phyloP scores from a whole-genome alignment of 352 stramenopile species.

The Globisporangium cylindrosporum region DNA sequence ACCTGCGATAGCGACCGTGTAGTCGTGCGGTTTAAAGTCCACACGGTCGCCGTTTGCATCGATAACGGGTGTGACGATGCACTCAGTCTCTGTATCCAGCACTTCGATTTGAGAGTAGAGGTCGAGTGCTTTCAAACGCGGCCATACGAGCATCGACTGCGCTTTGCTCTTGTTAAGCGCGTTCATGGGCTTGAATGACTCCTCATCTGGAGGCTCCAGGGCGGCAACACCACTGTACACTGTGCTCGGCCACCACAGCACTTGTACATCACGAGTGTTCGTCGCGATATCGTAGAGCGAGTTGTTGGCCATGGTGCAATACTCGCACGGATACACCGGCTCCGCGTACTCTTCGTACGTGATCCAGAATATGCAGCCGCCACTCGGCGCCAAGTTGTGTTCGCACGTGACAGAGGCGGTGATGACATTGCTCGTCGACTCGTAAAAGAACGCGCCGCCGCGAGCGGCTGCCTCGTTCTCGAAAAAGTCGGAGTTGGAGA shows the following conservation, averaged over 20 bases:
- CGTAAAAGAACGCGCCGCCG: slow-evolving; percentile 53
- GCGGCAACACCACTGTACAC: slow-evolving; percentile 38
- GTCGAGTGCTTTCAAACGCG: slow-evolving; percentile 52
- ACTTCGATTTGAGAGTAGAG: slow-evolving; percentile 64
- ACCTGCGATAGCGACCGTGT: slow-evolving; percentile 24
- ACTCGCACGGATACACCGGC: slow-evolving; percentile 30
- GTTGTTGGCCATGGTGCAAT: slow-evolving; percentile 43
- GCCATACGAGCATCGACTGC: slow-evolving; percentile 35
- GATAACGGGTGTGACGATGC: slow-evolving; percentile 18
- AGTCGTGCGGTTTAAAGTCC: slow-evolving; percentile 33
- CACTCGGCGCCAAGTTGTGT: slow-evolving; percentile 43
- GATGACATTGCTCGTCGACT: slow-evolving; percentile 22
- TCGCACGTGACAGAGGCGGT: slow-evolving; percentile 28
- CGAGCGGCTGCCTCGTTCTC: slow-evolving; percentile 34
- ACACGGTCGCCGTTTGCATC: slow-evolving; percentile 10
- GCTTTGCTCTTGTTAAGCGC: slow-evolving; percentile 28
- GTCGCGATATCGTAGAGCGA: slow-evolving; percentile 52
- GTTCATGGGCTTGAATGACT: slow-evolving; percentile 38
- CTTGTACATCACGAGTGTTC: slow-evolving; percentile 49
- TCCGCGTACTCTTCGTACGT: slow-evolving; percentile 21
- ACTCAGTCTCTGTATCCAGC: slow-evolving; percentile 48
- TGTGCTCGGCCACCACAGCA: slow-evolving; percentile 57
- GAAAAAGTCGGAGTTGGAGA: slow-evolving; percentile 24
- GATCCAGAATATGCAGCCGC: slow-evolving; percentile 66
- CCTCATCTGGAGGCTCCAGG: slow-evolving; percentile 45